phyloP scores from a whole-genome alignment of 2,329 filamentous ascomycete genomes.

The Lojkania enalia region DNA sequence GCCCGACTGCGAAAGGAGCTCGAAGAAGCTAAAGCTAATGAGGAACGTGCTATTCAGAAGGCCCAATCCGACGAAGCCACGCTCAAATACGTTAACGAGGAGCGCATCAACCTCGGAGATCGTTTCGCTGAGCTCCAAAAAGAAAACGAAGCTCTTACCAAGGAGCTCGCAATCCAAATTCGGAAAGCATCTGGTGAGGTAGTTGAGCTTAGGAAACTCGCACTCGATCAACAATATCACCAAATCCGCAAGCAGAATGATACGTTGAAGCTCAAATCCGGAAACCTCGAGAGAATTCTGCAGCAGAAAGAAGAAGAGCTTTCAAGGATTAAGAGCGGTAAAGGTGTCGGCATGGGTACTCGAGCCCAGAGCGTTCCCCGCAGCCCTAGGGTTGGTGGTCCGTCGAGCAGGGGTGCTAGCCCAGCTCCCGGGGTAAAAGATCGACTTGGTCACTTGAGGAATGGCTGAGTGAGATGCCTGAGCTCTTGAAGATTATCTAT shows the following conservation, averaged over 20 bases:
- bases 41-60: constrained; percentile 34
- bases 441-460: constrained; percentile 29
- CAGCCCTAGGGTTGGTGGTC: constrained; percentile 31
- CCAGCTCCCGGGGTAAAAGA: constrained; percentile 23
- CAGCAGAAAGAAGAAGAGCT: constrained; percentile 29
- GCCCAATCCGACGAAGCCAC: constrained; percentile 46
- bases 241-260: constrained; percentile 13
- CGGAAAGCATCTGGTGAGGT: constrained; percentile 20
- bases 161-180: constrained; percentile 7
- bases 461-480: constrained; percentile 11
- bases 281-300: constrained; percentile 17
- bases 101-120: constrained; percentile 51
- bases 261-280: constrained; percentile 12
- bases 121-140: constrained; percentile 14
- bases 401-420: constrained; percentile 33
- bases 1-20: constrained; percentile 28
- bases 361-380: constrained; percentile 28
- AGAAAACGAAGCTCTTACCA: constrained; percentile 18
- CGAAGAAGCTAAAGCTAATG: constrained; percentile 19
- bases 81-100: constrained; percentile 59
- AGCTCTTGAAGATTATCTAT: too few species aligned
- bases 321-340: constrained; percentile 19
- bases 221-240: constrained; percentile 19
- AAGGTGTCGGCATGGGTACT: constrained; percentile 31
- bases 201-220: constrained; percentile 22